Evolutionary conservation across 352 stramenopile genomes (phyloP), one percentile per base, ranked within the genome.

Genomic region (Pythium diclinum): DNA sequence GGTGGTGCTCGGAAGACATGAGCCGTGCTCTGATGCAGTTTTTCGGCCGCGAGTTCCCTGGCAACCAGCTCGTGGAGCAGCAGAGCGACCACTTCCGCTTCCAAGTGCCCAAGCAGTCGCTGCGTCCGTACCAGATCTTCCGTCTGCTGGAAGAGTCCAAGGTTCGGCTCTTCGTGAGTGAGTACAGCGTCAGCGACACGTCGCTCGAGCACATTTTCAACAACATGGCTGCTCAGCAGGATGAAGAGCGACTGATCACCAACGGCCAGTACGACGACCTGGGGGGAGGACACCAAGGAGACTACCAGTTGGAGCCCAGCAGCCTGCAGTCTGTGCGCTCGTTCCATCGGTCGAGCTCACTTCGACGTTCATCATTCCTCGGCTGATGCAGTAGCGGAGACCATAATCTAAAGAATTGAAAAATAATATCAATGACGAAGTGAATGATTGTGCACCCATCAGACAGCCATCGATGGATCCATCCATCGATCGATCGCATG

Each of bases 201-300:
- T 91, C 88, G 17, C 73, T 97, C 25, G 91, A 97, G 73, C 79
- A 93, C 52, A 93, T 97, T 71, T 97, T 97, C 77, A 96, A 96
- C 72, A 76, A 77, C 53, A 92, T 97, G 69, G 91, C 90, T 0
- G 74, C 75, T 0, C 74, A 92, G 56, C 87, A 95, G 60, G 81
- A 91, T n/a, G 69, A 81, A 49, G 74, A 81, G 63, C 59, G 54
- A 9, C 16, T 83, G 47, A 67, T 76, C 25, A 73, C 65, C n/a
- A 82, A 81, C 51, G 72, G 68, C 16, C 68, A 59, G 57, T 83
- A 84, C 63, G 56, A 65, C 21, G 59, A 55, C 3, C 28, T 49
- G 16, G 17, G 33, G 19, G 23, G 36, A 13, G 32, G 36, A 10
- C 42, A 19, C 4, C 46, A 54, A 30, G 56, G 49, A 0, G 36